Base-by-base conservation (phyloP, 1,284 basidiomycete genomes). In the Gomphus bonarii region DNA sequence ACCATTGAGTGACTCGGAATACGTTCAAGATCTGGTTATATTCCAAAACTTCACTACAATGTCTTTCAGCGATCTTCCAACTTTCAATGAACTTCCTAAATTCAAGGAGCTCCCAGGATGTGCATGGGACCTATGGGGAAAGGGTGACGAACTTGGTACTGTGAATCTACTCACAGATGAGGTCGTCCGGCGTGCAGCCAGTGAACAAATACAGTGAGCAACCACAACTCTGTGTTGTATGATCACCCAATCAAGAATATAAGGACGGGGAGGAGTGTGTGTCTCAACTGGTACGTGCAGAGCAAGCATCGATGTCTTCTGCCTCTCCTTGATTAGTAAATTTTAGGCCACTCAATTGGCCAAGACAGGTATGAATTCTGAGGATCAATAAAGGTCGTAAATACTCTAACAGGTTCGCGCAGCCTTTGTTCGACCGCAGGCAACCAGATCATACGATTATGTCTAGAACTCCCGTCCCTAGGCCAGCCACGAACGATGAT, bases 41-140 rank as follows among this genome's bases (percentile, higher is more conserved):
- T 40, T 40, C 16, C n/a, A 40, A 5, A 22, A 48, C 14, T 48
- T 48, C 18, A 48, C 18, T 9, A 48, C 31, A 50, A 56, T 49
- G 46, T 38, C 46, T 16, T 56, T 56, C 46, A 31, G 35, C 16
- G 14, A 50, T 50, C 68, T 85, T 3, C 84, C 84, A 0, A 70
- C 72, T 3, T 86, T 78, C 62, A 81, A 85, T 63, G 78, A 85
- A 59, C 70, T 86, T 1, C 82, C 84, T 12, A 63, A 65, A 20
- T 84, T 78, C 67, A 75, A 79, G 60, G 71, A 81, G 53, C 73
- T 79, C 59, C 65, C 71, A 7, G 84, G 83, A 9, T 85, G 83
- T 61, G 85, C 85, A 1, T 88, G 86, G 86, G 73, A 72, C 1
- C 75, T 88, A 3, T 88, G 85, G 84, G 85, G 85, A 18, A 68